Base-by-base conservation (phyloP, 2,329 filamentous ascomycete species). In the Chaetomiaceae sp. region DNA sequence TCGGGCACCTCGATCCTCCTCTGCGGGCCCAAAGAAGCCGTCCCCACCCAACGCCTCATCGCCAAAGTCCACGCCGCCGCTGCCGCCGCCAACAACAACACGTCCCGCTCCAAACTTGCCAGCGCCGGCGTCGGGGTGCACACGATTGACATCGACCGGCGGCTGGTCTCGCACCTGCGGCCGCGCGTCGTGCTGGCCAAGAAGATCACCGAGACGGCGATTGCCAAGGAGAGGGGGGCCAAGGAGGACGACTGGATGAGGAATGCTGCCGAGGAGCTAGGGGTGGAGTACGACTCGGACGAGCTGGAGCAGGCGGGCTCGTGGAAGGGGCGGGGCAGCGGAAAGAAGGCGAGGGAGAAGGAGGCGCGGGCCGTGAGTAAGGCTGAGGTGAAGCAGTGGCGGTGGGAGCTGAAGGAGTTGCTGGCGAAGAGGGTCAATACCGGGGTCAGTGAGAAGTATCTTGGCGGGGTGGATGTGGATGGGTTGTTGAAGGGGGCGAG, bases 261-360 rank as follows among this genome's bases (percentile, higher is more conserved):
- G 38, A 82, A 81, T 43, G 91, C 90, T 0, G 94, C 94, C 0
- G 90, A 96, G 53, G 92, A 97, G 59, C 77, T 99, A 0, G 94
- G 94, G 1, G 89, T 97, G 0, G 92, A 96, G 48, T 96, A 95
- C 66, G 90, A 97, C 66, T 87, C 84, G 55, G 90, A 95, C 32
- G 90, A 95, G 41, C 86, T 96, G 57, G 87, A 87, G 59, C 71
- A 78, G 34, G 77, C 76, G 7, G 81, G 84, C 6, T 77, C 75
- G 49, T 78, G 79, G 64, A 80, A 80, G 44, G 86, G 87, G 0
- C 78, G 89, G 32, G 90, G 90, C 7, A 82, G 81, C 34, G 86
- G 87, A 1, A 75, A 89, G 36, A 87, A 86, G 70, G 77, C 82
- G 71, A 88, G 88, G 71, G 86, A 94, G 66, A 82, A 85, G 64